These are phyloP conservation scores for Candida pseudoglaebosa DNA, from an alignment of 805 yeast genomes.

Conservation along the genomic window DNA sequence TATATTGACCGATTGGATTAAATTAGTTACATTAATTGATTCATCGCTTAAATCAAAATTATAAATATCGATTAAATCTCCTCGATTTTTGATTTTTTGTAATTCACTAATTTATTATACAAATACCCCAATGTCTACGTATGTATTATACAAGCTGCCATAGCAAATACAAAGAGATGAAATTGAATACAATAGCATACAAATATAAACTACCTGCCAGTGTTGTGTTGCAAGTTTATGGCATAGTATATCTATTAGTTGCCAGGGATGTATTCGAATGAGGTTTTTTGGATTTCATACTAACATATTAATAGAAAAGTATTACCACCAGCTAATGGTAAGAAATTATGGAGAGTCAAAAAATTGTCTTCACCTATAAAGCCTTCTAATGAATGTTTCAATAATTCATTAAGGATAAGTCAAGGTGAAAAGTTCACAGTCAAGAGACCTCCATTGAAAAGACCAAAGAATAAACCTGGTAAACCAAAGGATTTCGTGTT, in stretches of 20 bases:
- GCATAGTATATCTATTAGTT: too few relatives aligned
- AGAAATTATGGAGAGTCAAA: conserved; percentile 43
- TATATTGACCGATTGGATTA: neutral
- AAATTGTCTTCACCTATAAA: conserved; percentile 13
- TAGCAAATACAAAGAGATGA: too few relatives aligned
- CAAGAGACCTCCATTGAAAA: conserved; percentile 38
- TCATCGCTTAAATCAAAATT: neutral
- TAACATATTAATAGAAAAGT: conserved; percentile 6
- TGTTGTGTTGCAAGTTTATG: too few relatives aligned
- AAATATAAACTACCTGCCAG: too few relatives aligned
- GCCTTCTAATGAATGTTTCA: conserved; percentile 30
- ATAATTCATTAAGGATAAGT: conserved; percentile 39
- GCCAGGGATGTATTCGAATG: too few relatives aligned
- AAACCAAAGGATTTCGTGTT: conserved; percentile 44
- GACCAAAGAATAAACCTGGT: conserved; percentile 44
- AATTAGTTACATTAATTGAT: neutral
- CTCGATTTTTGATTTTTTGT: neutral
- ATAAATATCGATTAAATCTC: conserved; percentile 1
- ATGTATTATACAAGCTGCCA: neutral
- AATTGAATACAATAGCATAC: too few relatives aligned
- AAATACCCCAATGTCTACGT: conserved; percentile 1
- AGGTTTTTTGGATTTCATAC: too few relatives aligned
- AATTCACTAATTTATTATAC: neutral
- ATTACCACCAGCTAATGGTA: conserved; percentile 43
- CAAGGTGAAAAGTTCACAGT: conserved; percentile 31